Base-by-base conservation (phyloP, 768 basidiomycete species). In the Tephrocybe sp. region DNA sequence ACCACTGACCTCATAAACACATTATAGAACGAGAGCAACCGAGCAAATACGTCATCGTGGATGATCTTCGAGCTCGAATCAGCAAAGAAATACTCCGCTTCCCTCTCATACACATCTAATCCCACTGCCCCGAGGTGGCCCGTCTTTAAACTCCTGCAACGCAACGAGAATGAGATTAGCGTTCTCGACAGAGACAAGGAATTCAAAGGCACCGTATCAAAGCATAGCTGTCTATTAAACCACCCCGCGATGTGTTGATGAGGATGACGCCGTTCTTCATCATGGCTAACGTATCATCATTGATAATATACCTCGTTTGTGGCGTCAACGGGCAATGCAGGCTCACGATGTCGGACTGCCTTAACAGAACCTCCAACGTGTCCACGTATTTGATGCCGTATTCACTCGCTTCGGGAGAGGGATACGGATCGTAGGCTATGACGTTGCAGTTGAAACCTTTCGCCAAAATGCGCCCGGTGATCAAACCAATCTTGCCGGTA, bases 1-100 rank as follows among this genome's bases (percentile, higher is more conserved):
- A 42, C 28, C 61, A 37, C 59, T 49, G 49, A 72, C 74, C 68
- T 76, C 69, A 76, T 67, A 50, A 73, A 74, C 26, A 76, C 74
- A 51, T 74, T 76, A 59, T 74, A 74, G 57, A 76, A 76, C 0
- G 73, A 69, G 14, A 76, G 57, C n/a, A 76, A 62, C n/a, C 74
- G 68, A 18, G 71, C 72, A 51, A 76, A 74, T 15, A 63, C 66
- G 48, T 76, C 74, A 43, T 76, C 74, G n/a, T 72, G 61, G 45
- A 76, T 76, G 48, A 76, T 70, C 55, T 74, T 73, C 2, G 66
- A 55, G 47, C 73, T 74, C 1, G 72, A 74, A 49, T 74, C 74
- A 8, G 70, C 67, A 40, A 74, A 76, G 60, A 76, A 76, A 55
- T 73, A 74, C 9, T 61, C 56, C 1, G 73, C 66, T 61, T 74